Conservation (phyloP, 352 stramenopile species). For the Pythium apleroticum region DNA sequence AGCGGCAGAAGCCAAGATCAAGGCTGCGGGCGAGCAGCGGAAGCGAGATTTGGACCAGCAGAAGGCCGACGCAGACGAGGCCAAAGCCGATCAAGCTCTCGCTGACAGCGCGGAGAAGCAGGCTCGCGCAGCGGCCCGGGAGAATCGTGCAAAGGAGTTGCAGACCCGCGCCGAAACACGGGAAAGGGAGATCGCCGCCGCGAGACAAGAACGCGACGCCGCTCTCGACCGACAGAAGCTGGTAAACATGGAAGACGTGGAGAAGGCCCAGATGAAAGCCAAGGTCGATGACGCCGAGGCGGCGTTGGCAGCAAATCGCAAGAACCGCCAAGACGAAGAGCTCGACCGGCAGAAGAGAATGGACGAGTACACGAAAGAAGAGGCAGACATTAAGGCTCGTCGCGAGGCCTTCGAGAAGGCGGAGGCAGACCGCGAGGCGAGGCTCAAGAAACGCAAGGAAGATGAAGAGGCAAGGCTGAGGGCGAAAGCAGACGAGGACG, state of each 20-base stretch:
- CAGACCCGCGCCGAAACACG: background rate
- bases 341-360: background rate
- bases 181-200: background rate
- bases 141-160: background rate
- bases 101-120: slow-evolving; percentile 2
- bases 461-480: background rate
- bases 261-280: background rate
- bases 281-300: background rate
- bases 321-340: background rate
- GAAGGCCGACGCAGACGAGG: background rate
- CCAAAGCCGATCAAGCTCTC: background rate
- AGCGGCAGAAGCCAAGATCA: background rate
- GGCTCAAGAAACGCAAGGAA: background rate
- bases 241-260: background rate
- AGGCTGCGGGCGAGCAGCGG: background rate
- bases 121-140: background rate
- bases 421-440: background rate
- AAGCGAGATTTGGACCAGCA: background rate
- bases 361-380: slow-evolving; percentile 10
- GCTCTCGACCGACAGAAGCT: slow-evolving; percentile 3
- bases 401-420: slow-evolving; percentile 1
- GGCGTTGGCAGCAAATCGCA: slow-evolving; percentile 4
- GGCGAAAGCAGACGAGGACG: background rate
- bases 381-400: slow-evolving; percentile 6
- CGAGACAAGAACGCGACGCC: background rate